These are phyloP conservation scores for Phylloporus arenicola DNA, from an alignment of 768 basidiomycete species.

Conservation along the genomic window DNA sequence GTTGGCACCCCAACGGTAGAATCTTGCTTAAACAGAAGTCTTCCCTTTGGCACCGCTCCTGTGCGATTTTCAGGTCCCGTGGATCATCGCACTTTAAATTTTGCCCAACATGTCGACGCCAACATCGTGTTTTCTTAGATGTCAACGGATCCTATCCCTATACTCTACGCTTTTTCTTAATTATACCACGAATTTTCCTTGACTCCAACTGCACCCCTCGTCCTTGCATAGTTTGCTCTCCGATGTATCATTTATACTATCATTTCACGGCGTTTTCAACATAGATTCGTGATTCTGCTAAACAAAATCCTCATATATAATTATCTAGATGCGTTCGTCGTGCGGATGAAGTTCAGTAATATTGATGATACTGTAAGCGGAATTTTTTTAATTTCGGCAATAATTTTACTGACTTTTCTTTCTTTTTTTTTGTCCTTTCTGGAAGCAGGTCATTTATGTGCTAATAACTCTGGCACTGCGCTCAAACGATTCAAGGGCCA, in stretches of 20 bases:
- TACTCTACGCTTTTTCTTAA: constrained; percentile 25
- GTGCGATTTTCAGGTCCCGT: constrained; percentile 10
- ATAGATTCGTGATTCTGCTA: constrained; percentile 24
- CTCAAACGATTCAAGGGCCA: neutral
- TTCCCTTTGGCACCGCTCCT: constrained; percentile 4
- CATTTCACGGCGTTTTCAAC: constrained; percentile 15
- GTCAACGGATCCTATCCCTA: constrained; percentile 17
- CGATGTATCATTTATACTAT: constrained; percentile 28
- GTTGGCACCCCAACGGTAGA: constrained; percentile 53
- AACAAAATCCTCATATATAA: constrained; percentile 18
- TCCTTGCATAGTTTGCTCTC: constrained; percentile 28
- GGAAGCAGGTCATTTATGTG: constrained; percentile 1
- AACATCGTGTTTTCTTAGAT: constrained; percentile 16
- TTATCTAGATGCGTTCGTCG: constrained; percentile 21
- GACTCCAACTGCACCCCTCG: constrained; percentile 12
- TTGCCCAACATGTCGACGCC: constrained; percentile 14
- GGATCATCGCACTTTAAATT: constrained; percentile 10
- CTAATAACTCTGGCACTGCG: too few relatives aligned
- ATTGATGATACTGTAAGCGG: constrained; percentile 20
- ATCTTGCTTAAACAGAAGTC: constrained; percentile 2
- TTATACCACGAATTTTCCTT: constrained; percentile 25
- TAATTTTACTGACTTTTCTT: constrained; percentile 14
- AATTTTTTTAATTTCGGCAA: constrained; percentile 4
- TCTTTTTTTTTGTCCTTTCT: neutral
- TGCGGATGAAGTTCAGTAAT: constrained; percentile 19